Evolutionary conservation across 2,329 filamentous ascomycete species (phyloP), one percentile per base, ranked within the genome.

Genomic region (Fusarium verrucosum): DNA sequence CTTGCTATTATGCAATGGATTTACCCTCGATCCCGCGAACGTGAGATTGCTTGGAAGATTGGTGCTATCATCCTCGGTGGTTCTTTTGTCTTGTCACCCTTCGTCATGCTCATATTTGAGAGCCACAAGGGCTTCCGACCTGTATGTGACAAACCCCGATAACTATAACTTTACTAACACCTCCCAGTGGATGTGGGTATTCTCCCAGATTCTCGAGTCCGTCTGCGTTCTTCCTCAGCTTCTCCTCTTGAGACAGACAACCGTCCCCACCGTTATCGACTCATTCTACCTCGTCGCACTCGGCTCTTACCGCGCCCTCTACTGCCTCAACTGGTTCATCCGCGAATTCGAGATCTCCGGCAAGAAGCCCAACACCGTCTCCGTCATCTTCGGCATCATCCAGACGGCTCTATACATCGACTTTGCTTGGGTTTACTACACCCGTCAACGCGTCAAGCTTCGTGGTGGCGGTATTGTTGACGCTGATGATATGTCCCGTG

Each of bases 381-480:
- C 91, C 9, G 87, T 95, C 74, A 86, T 96, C 61, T 97, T 96
- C 72, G 94, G 94, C 53, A 80, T 96, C 58, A 82, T 98, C 23
- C 94, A 98, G 80, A 97, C 93, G 0, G 88, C 90, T 2, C 86
- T 97, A 38, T 97, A 97, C 77, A 76, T 94, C 69, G 94, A 98
- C 78, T 98, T 98, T 75, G 93, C 92, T 32, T 97, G 94, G 93
- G 93, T 98, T 2, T 98, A 98, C 82, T 97, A 92, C 81, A 91
- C 90, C 11, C 87, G 94, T 65, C 94, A 97, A 80, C 87, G 94
- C 55, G 93, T 98, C 73, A 97, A 97, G 88, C 88, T 98, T 16
- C 87, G 94, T 62, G 89, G 76, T 67, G 94, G 94, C 40, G 92
- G 92, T 8, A 84, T 97, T 17, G 92, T 98, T 14, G 94, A 98